phyloP scores from a whole-genome alignment of 257 asterid genomes.

The Capsicum pubescens region DNA sequence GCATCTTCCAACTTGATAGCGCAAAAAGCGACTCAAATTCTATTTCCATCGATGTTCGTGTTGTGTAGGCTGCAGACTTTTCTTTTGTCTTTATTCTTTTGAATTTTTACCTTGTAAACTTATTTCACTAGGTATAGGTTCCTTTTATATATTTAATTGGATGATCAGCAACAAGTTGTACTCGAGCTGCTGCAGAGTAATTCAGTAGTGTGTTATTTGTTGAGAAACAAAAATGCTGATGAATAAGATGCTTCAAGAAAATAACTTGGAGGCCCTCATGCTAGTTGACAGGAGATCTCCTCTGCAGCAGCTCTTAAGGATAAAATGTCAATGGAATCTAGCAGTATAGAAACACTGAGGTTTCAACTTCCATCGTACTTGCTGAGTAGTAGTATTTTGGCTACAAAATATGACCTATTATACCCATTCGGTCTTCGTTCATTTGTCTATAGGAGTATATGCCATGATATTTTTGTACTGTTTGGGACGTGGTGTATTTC shows the following conservation, averaged over 20 bases:
- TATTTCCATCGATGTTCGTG: slow-evolving; percentile 21
- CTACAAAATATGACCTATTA: neutral
- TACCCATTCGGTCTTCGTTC: neutral
- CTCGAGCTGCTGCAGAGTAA: slow-evolving; percentile 19
- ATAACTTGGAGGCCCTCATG: neutral
- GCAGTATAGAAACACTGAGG: neutral
- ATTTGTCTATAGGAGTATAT: neutral
- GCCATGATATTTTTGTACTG: neutral
- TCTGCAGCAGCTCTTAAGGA: neutral
- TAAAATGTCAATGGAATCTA: neutral
- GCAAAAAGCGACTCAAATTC: slow-evolving; percentile 15
- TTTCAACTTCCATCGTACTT: neutral
- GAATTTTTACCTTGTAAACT: slow-evolving; percentile 6
- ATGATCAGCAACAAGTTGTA: neutral
- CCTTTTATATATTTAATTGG: neutral
- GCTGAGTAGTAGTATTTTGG: neutral
- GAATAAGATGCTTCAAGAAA: slow-evolving; percentile 13
- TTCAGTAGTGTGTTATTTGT: neutral
- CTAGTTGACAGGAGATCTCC: neutral
- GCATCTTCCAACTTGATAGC: slow-evolving; percentile 31
- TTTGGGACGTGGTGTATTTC: neutral
- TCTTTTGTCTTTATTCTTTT: neutral
- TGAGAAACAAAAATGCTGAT: slow-evolving; percentile 2
- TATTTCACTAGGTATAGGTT: slow-evolving; percentile 7
- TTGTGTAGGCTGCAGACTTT: neutral